Evolutionary conservation across 345 rosid genomes (phyloP).

Genomic region (Xanthoceras sorbifolium): DNA sequence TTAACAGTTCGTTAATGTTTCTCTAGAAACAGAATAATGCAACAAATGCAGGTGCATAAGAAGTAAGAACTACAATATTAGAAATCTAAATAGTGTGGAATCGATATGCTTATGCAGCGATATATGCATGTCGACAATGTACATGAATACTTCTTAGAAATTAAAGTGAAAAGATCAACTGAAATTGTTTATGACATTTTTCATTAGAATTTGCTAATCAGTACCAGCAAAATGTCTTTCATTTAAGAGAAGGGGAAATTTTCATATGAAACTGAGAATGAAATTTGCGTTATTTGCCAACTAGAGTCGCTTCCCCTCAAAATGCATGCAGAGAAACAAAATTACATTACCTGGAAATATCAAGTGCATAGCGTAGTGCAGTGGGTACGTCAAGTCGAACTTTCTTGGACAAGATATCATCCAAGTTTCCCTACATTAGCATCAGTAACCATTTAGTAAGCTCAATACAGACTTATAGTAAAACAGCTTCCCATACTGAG

Average conservation of each 20-base stretch:
- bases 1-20: no score
- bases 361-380: conserved; percentile 57
- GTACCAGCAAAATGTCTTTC: neutral
- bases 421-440: conserved; percentile 43
- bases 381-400: conserved; percentile 45
- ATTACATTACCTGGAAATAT: conserved; percentile 48
- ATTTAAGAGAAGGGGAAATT: neutral
- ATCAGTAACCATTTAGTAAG: neutral
- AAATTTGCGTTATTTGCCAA: neutral
- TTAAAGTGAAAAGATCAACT: no score
- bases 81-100: neutral
- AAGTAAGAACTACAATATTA: no score
- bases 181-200: neutral
- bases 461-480: neutral
- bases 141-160: no score
- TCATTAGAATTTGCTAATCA: neutral
- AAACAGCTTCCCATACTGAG: neutral
- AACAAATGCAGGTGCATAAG: neutral
- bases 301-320: neutral
- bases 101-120: neutral
- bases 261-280: neutral
- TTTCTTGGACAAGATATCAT: conserved; percentile 35
- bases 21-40: neutral
- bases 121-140: neutral
- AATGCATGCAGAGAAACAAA: neutral